Conservation (phyloP, 2,329 filamentous ascomycete genomes). For the Sphaerulina musiva region DNA sequence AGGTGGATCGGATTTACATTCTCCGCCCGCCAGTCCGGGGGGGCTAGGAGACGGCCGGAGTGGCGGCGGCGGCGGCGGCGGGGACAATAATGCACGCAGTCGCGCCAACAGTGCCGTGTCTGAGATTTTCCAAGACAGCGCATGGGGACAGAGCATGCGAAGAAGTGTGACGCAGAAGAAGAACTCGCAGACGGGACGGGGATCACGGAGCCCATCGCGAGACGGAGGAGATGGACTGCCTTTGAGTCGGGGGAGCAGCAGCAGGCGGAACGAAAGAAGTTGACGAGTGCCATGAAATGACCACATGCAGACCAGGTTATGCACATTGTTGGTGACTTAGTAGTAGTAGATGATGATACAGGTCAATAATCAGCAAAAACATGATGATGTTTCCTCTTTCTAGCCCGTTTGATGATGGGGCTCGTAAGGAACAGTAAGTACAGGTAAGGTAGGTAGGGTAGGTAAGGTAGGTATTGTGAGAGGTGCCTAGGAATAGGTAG, state of each 20-base stretch:
- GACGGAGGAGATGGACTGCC: not conserved
- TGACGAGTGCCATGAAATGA: not conserved
- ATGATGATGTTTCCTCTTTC: too few species aligned
- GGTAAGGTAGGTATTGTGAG: too few species aligned
- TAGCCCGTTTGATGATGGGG: too few species aligned
- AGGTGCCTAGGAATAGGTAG: too few species aligned
- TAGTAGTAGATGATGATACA: not conserved
- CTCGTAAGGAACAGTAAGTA: too few species aligned
- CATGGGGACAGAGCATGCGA: conserved; percentile 88
- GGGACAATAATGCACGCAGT: conserved; percentile 39
- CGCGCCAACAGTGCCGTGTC: conserved; percentile 64
- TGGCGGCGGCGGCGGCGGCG: conserved; percentile 8
- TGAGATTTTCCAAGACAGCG: conserved; percentile 76
- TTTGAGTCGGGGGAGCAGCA: not conserved
- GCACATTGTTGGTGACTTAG: too few species aligned
- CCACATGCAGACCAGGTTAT: too few species aligned
- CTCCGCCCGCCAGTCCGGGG: conserved; percentile 26
- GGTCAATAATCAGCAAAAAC: not conserved
- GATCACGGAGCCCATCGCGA: not conserved
- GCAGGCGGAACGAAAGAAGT: not conserved
- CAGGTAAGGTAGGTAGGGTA: too few species aligned
- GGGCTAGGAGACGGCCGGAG: conserved; percentile 16
- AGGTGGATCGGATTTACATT: conserved; percentile 19
- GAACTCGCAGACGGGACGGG: conserved; percentile 28
- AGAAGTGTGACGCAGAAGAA: conserved; percentile 66